Conservation (phyloP, 495 filamentous ascomycete species). For the Amorphotheca resinae region DNA sequence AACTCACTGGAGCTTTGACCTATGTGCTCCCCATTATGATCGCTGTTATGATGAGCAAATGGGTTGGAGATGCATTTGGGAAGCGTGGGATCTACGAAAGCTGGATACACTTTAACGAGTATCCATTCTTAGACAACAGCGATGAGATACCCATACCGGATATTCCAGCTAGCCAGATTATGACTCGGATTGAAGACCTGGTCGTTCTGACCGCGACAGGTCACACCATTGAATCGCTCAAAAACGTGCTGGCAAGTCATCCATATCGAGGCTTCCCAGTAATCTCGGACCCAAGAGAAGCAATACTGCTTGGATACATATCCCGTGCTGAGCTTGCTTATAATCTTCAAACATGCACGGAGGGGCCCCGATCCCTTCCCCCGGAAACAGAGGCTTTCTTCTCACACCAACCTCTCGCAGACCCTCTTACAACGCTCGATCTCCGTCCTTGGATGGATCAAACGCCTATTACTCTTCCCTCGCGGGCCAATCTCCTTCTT, state of each 20-base stretch:
- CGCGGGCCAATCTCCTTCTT: conserved; percentile 59
- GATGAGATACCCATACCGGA: conserved; percentile 76
- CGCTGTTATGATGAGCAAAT: conserved; percentile 97
- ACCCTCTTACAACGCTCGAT: conserved; percentile 69
- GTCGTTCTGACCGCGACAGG: conserved; percentile 75
- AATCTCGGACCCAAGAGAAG: conserved; percentile 59
- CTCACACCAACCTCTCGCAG: conserved; percentile 66
- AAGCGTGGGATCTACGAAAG: conserved; percentile 92
- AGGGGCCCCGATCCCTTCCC: conserved; percentile 42
- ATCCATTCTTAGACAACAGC: conserved; percentile 89
- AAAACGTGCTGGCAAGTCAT: conserved; percentile 53
- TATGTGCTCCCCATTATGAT: conserved; percentile 99
- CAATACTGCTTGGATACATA: conserved; percentile 80
- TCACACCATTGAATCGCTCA: conserved; percentile 69
- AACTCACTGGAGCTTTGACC: conserved; percentile 87
- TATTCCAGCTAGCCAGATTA: conserved; percentile 69
- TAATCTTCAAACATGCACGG: conserved; percentile 50
- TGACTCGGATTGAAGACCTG: conserved; percentile 87
- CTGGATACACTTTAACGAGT: conserved; percentile 94
- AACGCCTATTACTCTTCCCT: conserved; percentile 82
- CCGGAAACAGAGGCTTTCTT: conserved; percentile 74
- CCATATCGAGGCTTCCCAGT: conserved; percentile 90
- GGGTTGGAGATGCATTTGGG: conserved; percentile 94
- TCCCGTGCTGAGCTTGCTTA: conserved; percentile 81
- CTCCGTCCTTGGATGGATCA: conserved; percentile 97